Evolutionary conservation across 2,329 filamentous ascomycete species (phyloP).

Genomic region (Diaporthe sp.): DNA sequence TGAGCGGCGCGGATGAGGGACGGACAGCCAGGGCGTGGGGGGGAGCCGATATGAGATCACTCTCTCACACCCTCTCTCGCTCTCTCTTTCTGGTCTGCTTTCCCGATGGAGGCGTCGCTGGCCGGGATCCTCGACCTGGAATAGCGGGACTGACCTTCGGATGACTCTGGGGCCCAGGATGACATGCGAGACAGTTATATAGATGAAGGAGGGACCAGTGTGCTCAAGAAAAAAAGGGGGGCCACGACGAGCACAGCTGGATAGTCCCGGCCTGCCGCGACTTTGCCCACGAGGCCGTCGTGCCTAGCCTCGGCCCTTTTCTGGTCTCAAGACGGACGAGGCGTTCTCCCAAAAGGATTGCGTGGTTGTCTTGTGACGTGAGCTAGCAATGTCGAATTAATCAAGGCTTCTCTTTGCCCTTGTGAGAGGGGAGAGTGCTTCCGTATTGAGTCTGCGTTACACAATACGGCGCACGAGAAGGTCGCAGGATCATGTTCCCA

Average conservation of each 20-base stretch:
- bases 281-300: constrained; percentile 12
- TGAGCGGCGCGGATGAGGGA: constrained; percentile 1
- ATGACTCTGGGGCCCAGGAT: constrained; percentile 14
- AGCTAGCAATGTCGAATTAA: constrained; percentile 16
- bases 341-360: not conserved
- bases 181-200: constrained; percentile 18
- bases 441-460: constrained; percentile 1
- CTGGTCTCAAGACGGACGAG: constrained; percentile 12
- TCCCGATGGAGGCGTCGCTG: constrained; percentile 1
- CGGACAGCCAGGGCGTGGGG: not conserved
- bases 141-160: constrained; percentile 30
- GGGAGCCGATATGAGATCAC: constrained; percentile 12
- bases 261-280: constrained; percentile 34
- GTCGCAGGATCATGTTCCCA: not conserved
- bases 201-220: constrained; percentile 24
- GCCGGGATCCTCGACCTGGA: constrained; percentile 27
- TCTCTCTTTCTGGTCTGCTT: not conserved
- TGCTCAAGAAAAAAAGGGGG: constrained; percentile 10
- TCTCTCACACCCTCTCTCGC: not conserved
- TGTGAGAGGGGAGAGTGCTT: not conserved
- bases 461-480: not conserved
- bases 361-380: constrained; percentile 16
- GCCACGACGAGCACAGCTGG: not conserved
- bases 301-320: constrained; percentile 9
- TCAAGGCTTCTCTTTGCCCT: not conserved